Evolutionary conservation across 1,284 basidiomycete genomes (phyloP), one percentile per base, ranked within the genome.

Genomic region (Rhodotorula sp.): DNA sequence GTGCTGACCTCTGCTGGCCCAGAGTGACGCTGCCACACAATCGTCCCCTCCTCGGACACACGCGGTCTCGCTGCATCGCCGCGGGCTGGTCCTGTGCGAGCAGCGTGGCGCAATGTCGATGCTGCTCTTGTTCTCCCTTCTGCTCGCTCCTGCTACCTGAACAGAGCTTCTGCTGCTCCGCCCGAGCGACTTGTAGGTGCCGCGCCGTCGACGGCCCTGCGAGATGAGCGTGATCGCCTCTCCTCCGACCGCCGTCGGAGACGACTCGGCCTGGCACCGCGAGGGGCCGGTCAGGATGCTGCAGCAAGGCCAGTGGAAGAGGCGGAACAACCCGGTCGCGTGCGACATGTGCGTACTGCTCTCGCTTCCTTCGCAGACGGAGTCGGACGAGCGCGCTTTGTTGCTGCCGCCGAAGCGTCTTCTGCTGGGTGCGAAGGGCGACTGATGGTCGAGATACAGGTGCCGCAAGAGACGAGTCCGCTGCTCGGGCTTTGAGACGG

Each of bases 401-500:
- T 5, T 34, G 34, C 34, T 34, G 34, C 34, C 34, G 34, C 34
- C 34, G 34, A 34, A 2, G 34, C 34, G 34, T 7, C n/a, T 27
- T 4, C 13, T 27, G 23, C 52, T 53, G 5, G 2, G 7, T 4
- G 13, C 52, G 13, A 7, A 16, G 25, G 9, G n/a, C 2, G 14
- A n/a, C 12, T 3, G 17, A n/a, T 53, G 52, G 17, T n/a, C 52
- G 13, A 14, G 14, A 8, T 17, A 21, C 49, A 67, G 66, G 13
- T 67, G 66, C 49, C 44, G 66, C 10, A 50, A 57, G 21, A 46
- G 66, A 13, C 53, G 66, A 1, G 66, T 67, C 1, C 60, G 66
- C 46, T 67, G 66, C 61, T 67, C 66, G 5, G 61, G 60, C 7
- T 67, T 58, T 49, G 66, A 67, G 27, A 67, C 66, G 13, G 66